Evolutionary conservation across 2,329 filamentous ascomycete genomes (phyloP).

Genomic region (Calonectria multiphialidica): DNA sequence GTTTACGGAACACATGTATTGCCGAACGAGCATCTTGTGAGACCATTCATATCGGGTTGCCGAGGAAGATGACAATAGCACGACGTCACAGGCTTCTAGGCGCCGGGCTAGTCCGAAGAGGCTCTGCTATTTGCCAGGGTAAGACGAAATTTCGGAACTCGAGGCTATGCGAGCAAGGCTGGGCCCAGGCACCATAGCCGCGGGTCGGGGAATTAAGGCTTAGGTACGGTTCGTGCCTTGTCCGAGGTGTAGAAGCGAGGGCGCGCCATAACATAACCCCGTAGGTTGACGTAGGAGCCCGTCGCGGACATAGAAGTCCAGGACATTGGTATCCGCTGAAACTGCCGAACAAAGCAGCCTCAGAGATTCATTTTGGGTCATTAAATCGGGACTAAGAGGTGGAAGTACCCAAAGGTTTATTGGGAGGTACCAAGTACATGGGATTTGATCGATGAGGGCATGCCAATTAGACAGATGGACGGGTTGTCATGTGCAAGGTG

Average conservation of each 20-base stretch:
- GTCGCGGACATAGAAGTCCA: slow-evolving; percentile 12
- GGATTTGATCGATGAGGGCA: background rate
- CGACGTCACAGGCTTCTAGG: slow-evolving; percentile 37
- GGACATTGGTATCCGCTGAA: slow-evolving; percentile 19
- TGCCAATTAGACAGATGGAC: background rate
- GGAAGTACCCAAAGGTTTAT: slow-evolving; percentile 2
- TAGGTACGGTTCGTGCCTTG: slow-evolving; percentile 15
- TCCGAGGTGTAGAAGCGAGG: slow-evolving; percentile 30
- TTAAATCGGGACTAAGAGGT: background rate
- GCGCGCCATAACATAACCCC: background rate
- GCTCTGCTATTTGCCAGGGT: background rate
- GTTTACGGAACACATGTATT: slow-evolving; percentile 32
- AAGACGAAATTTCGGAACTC: slow-evolving; percentile 30
- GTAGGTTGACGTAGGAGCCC: background rate
- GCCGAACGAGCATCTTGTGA: slow-evolving; percentile 41
- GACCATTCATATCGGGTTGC: slow-evolving; percentile 11
- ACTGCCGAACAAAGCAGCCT: slow-evolving; percentile 4
- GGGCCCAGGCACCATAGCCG: slow-evolving; percentile 31
- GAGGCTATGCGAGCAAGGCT: slow-evolving; percentile 15
- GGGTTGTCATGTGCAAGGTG: background rate
- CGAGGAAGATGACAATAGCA: slow-evolving; percentile 36
- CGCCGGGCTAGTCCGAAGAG: slow-evolving; percentile 27
- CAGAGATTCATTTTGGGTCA: background rate
- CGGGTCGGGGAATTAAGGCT: slow-evolving; percentile 31
- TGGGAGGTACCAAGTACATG: slow-evolving; percentile 17